phyloP scores from a whole-genome alignment of 164 flowering plant genomes.

The Cinnamomum micranthum region DNA sequence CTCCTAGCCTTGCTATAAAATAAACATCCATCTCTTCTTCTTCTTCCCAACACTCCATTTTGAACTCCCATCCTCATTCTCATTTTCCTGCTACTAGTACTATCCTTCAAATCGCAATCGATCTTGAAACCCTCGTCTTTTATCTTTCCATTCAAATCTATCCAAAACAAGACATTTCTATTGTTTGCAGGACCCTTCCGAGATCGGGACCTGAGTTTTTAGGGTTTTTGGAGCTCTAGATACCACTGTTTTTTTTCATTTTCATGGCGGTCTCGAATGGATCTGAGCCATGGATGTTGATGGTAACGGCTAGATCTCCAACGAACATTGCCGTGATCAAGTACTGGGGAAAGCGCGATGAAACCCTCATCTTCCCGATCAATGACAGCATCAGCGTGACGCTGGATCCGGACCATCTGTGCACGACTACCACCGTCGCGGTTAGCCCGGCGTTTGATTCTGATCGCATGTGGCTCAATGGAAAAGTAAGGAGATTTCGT shows the following conservation, averaged over 20 bases:
- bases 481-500: conserved; percentile 49
- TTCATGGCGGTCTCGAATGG: conserved; percentile 2
- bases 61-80: too few species aligned
- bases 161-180: too few species aligned
- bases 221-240: neutral
- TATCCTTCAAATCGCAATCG: too few species aligned
- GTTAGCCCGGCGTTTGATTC: conserved; percentile 70
- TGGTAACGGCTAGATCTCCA: conserved; percentile 85
- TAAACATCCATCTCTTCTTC: too few species aligned
- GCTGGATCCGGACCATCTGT: conserved; percentile 86
- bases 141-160: too few species aligned
- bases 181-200: neutral
- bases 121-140: too few species aligned
- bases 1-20: too few species aligned
- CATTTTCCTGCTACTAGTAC: too few species aligned
- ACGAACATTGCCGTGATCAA: conserved; percentile 97
- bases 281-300: conserved; percentile 55
- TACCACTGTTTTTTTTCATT: neutral
- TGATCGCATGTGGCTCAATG: conserved; percentile 98
- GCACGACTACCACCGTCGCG: conserved; percentile 94
- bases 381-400: conserved; percentile 96
- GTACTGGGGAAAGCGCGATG: conserved; percentile 99
- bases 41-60: too few species aligned
- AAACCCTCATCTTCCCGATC: conserved; percentile 74
- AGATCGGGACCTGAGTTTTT: neutral